Base-by-base conservation (phyloP, 2,329 filamentous ascomycete genomes). In the Myriangium duriaei region DNA sequence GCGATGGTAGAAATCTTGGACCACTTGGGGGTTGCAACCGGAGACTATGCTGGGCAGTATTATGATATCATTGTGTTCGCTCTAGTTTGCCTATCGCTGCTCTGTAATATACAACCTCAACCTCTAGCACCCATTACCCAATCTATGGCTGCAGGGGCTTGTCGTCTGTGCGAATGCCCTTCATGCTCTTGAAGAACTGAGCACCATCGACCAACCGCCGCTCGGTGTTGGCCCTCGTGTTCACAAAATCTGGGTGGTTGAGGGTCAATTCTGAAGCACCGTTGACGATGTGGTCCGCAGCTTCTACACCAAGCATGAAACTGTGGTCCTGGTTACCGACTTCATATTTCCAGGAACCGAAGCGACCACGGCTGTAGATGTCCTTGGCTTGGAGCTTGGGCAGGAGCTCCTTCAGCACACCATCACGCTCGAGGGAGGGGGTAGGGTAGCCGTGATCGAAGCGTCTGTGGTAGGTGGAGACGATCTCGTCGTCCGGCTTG, bases 401-500 rank as follows among this genome's bases (percentile, higher is more conserved):
- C 36, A 98, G 79, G 40, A 98, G 76, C 67, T 95, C 68, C 64
- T 81, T 92, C 50, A 98, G 76, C 32, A 91, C 86, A 49, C 84
- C 87, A 63, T 98, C 91, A 63, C 91, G 83, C 75, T 96, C 91
- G 29, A 98, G 76, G 21, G 81, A 75, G 17, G 91, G 91, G 11
- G 91, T 98, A 45, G 91, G 91, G 71, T 98, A 98, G 50, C 91
- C 91, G 70, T 96, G 91, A 62, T 95, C 83, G 64, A 98, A 98
- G 63, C 82, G 78, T 64, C 91, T 85, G 74, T 95, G 85, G 71
- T 98, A 98, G 49, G 87, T 95, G 36, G 86, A 94, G 53, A 98
- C 86, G 48, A 98, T 93, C 69, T 95, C 88, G 55, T 96, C 91
- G 38, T 73, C 71, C 38, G 88, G 70, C 64, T 79, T 76, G 64